phyloP scores from a whole-genome alignment of 352 stramenopile genomes.

The Phytopythium montanum region DNA sequence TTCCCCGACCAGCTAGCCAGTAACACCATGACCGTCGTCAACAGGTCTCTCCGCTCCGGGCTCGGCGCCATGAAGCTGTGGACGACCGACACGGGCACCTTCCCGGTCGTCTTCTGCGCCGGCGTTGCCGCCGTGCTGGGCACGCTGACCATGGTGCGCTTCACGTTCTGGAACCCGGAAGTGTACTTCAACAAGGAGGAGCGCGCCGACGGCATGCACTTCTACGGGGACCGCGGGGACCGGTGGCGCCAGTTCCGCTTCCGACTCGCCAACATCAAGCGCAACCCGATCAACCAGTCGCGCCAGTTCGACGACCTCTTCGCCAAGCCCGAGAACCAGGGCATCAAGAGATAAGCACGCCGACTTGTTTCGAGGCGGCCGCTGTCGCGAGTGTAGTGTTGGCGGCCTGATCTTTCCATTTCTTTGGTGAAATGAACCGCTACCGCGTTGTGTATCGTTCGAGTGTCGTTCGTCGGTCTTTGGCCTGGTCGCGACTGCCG shows the following conservation, averaged over 20 bases:
- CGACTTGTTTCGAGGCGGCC: no score
- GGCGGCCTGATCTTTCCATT: no score
- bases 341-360: slow-evolving; percentile 46
- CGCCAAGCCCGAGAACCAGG: slow-evolving; percentile 52
- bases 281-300: slow-evolving; percentile 78
- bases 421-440: no score
- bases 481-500: no score
- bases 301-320: slow-evolving; percentile 55
- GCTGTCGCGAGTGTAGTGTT: no score
- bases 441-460: no score
- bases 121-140: slow-evolving; percentile 27
- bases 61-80: slow-evolving; percentile 50
- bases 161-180: slow-evolving; percentile 52
- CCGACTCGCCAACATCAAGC: slow-evolving; percentile 54
- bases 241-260: slow-evolving; percentile 64
- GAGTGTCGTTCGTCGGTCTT: no score
- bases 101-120: slow-evolving; percentile 55
- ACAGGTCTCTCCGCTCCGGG: slow-evolving; percentile 22
- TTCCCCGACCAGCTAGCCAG: not conserved
- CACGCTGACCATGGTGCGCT: slow-evolving; percentile 31
- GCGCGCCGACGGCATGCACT: slow-evolving; percentile 38
- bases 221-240: slow-evolving; percentile 37
- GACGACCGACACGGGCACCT: slow-evolving; percentile 54
- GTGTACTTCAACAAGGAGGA: slow-evolving; percentile 68
- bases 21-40: slow-evolving; percentile 2